A percentile compares a stretch with the other conserved stretches of the same genome.
Evolutionary conservation across 768 basidiomycete genomes (phyloP).

Genomic region (Sarcodon aspratus): DNA sequence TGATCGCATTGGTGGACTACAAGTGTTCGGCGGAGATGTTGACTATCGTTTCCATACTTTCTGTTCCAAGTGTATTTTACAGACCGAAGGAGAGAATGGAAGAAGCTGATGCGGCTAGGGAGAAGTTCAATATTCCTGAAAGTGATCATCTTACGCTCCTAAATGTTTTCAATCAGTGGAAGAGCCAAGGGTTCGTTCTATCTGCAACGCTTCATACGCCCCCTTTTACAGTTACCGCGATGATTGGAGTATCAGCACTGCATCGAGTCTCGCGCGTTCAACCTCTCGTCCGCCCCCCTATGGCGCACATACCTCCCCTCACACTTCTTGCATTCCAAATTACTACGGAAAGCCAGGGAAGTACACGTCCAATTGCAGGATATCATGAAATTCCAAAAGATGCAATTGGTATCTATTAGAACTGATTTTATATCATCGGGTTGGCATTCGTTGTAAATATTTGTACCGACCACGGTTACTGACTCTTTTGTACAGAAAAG

Average conservation of each 20-base stretch:
- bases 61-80: conserved; percentile 96
- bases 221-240: conserved; percentile 60
- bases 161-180: conserved; percentile 98
- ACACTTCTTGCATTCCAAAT: conserved; percentile 94
- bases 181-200: conserved; percentile 70
- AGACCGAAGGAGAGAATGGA: conserved; percentile 96
- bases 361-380: conserved; percentile 94
- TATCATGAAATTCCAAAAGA: conserved; percentile 99
- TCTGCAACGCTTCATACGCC: neutral
- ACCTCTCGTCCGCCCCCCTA: no score
- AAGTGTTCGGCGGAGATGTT: conserved; percentile 92
- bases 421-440: conserved; percentile 88
- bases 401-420: conserved; percentile 83
- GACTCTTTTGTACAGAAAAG: conserved; percentile 49
- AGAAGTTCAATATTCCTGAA: conserved; percentile 98
- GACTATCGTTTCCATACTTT: conserved; percentile 98
- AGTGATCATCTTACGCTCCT: conserved; percentile 93
- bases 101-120: conserved; percentile 92
- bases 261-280: no score
- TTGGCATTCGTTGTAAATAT: conserved; percentile 17
- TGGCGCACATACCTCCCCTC: no score
- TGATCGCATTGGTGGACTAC: conserved; percentile 91
- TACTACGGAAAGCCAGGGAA: conserved; percentile 89
- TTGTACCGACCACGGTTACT: neutral
- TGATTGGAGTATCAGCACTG: conserved; percentile 89